These are phyloP conservation scores for Suillus subaureus DNA, from an alignment of 768 basidiomycete genomes.

Conservation along the genomic window DNA sequence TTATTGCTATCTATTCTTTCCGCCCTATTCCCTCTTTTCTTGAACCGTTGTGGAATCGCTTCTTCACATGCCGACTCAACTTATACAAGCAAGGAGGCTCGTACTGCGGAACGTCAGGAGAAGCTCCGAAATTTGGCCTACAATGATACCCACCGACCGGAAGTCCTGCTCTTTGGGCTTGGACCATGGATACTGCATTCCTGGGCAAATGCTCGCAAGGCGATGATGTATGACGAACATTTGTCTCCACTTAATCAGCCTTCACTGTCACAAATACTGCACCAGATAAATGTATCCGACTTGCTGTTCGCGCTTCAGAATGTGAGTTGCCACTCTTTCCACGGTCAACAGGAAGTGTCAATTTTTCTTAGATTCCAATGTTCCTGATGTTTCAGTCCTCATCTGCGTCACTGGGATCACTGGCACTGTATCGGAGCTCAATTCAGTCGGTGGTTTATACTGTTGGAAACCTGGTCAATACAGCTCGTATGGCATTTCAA, in stretches of 20 bases:
- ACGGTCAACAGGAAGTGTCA: conserved; percentile 15
- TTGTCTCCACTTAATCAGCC: conserved; percentile 37
- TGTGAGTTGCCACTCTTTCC: conserved; percentile 44
- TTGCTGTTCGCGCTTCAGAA: conserved; percentile 69
- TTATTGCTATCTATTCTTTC: conserved; percentile 65
- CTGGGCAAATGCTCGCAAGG: conserved; percentile 68
- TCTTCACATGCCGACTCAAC: conserved; percentile 44
- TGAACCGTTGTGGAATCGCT: conserved; percentile 51
- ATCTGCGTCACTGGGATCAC: conserved; percentile 75
- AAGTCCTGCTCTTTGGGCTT: conserved; percentile 80
- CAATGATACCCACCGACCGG: conserved; percentile 76
- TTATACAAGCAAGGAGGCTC: conserved; percentile 58
- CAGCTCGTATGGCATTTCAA: conserved; percentile 77
- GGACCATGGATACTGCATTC: conserved; percentile 82
- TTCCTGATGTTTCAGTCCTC: conserved; percentile 73
- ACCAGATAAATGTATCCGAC: conserved; percentile 65
- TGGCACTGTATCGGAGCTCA: conserved; percentile 79
- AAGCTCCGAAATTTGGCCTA: conserved; percentile 74
- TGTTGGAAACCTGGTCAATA: conserved; percentile 61
- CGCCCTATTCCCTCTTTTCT: conserved; percentile 57
- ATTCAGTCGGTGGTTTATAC: conserved; percentile 73
- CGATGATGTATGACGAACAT: conserved; percentile 60
- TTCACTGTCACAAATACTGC: conserved; percentile 48
- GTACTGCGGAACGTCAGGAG: conserved; percentile 71
- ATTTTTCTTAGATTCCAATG: conserved; percentile 62